phyloP scores from a whole-genome alignment of 495 filamentous ascomycete species.

The Lasiosphaeria ovina region DNA sequence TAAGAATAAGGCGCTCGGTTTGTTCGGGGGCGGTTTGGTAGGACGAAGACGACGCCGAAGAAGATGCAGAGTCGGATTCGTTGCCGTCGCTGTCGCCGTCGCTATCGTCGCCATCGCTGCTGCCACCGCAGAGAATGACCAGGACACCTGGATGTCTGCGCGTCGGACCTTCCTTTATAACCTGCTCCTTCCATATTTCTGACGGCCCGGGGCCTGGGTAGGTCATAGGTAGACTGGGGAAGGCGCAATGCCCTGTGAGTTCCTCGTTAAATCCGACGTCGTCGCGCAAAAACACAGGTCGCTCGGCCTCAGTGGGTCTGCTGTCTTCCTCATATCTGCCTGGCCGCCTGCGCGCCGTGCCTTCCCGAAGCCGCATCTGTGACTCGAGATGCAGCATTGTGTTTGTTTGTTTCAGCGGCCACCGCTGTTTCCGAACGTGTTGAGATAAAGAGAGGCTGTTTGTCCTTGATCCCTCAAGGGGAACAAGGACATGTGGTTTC shows the following conservation, averaged over 20 bases:
- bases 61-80: background rate
- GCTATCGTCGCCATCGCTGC: background rate
- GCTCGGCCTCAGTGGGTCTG: slow-evolving; percentile 10
- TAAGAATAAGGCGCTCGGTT: slow-evolving; percentile 3
- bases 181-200: slow-evolving; percentile 13
- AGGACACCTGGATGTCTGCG: background rate
- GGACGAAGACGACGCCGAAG: background rate
- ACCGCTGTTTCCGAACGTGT: background rate
- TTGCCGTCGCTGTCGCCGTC: background rate
- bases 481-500: too few relatives aligned
- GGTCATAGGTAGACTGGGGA: slow-evolving; percentile 20
- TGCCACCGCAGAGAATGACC: background rate
- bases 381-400: background rate
- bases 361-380: slow-evolving; percentile 10
- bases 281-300: slow-evolving; percentile 15
- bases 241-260: slow-evolving; percentile 21
- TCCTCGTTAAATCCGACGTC: slow-evolving; percentile 15
- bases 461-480: too few relatives aligned
- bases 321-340: slow-evolving; percentile 22
- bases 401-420: background rate
- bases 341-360: slow-evolving; percentile 2
- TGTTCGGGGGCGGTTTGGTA: background rate
- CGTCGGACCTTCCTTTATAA: slow-evolving; percentile 1
- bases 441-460: too few relatives aligned
- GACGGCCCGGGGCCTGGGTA: slow-evolving; percentile 19